Conservation (phyloP, 169 alveolate species). For the Theileria luwenshuni region DNA sequence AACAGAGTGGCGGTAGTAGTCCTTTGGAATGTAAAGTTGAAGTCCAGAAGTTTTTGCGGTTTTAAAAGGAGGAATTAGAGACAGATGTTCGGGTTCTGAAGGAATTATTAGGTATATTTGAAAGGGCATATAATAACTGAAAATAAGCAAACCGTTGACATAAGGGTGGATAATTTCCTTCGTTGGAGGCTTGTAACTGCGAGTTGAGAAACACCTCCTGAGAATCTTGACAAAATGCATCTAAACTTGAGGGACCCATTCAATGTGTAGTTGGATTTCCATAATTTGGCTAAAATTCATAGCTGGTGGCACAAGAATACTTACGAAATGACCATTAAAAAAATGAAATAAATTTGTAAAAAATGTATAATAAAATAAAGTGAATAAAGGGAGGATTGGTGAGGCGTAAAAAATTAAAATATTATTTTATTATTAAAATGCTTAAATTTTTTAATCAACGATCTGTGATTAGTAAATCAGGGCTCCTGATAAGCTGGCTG, state of each 20-base stretch:
- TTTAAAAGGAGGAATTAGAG: conserved; percentile 61
- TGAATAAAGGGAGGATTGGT: not conserved
- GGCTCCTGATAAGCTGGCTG: conserved; percentile 3
- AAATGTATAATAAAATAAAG: not conserved
- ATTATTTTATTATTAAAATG: not conserved
- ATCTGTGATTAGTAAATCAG: not conserved
- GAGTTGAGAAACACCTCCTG: conserved; percentile 41
- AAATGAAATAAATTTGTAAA: not conserved
- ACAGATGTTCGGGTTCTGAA: conserved; percentile 76
- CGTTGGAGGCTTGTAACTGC: conserved; percentile 66
- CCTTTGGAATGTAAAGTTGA: conserved; percentile 72
- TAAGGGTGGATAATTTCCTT: conserved; percentile 65
- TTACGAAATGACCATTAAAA: too few relatives aligned
- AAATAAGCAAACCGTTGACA: conserved; percentile 39
- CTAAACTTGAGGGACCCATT: not conserved
- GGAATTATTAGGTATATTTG: not conserved
- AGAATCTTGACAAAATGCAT: conserved; percentile 7
- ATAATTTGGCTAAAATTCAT: too few relatives aligned
- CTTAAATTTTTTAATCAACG: not conserved
- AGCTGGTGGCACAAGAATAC: too few relatives aligned
- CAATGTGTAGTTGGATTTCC: conserved; percentile 1
- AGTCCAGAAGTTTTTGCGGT: conserved; percentile 49
- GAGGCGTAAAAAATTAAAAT: conserved; percentile 13
- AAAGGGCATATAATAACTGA: not conserved
- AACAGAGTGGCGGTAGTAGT: conserved; percentile 67